Evolutionary conservation across 768 basidiomycete genomes (phyloP), one percentile per base, ranked within the genome.

Genomic region (Mycena galopus): DNA sequence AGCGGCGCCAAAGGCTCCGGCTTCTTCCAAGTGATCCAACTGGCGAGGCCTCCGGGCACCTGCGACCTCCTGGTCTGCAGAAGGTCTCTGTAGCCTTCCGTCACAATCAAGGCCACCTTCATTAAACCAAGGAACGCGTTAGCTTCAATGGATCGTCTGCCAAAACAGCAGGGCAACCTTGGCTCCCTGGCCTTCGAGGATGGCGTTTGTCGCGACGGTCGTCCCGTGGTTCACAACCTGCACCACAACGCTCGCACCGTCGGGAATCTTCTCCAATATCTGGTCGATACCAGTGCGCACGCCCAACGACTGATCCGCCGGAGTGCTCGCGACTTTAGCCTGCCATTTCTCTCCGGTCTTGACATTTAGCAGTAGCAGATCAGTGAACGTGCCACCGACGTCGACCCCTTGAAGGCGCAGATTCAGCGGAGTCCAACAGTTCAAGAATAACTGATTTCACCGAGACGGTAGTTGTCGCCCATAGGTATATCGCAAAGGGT

Each of bases 121-220:
- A 21, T 30, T 12, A 5, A 19, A 23, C 35, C 23, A 14, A n/a
- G 60, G 42, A n/a, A 17, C n/a, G 19, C 21, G 14, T 23, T 4
- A 39, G 39, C 14, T 56, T 10, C 58, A 27, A 4, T 19, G 59
- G 7, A 33, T 10, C 7, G 29, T 33, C 19, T 55, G 53, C 19
- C 29, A 47, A 33, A 8, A 39, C 7, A 53, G 17, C 25, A 11
- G 65, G 29, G 55, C 59, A 29, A 71, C 71, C 29, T 67, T 69
- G 32, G 73, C 73, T 27, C 75, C 75, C 44, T 56, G 47, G 9
- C 77, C 68, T 44, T 78, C 77, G n/a, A 78, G 69, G 47, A 78
- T 67, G 1, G 74, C 74, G 55, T 77, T 77, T 19, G 77, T 78
- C 1, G 73, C 76, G 2, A 77, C 63, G 23, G 76, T 77, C 10